Evolutionary conservation across 2,329 filamentous ascomycete genomes (phyloP).

Genomic region (Clarireedia homoeocarpa): DNA sequence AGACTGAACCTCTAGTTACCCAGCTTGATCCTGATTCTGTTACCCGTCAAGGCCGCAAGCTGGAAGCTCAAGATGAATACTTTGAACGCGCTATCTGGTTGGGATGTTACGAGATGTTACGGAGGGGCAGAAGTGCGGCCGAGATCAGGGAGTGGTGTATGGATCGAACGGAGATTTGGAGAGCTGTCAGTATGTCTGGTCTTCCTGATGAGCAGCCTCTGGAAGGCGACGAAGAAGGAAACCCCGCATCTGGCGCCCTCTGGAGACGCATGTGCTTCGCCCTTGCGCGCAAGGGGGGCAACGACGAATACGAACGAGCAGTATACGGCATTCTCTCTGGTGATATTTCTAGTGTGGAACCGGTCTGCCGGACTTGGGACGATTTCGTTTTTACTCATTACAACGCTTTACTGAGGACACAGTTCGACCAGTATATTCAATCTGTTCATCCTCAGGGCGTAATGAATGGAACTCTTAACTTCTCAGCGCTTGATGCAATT

Average conservation of each 20-base stretch:
- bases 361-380: slow-evolving; percentile 72
- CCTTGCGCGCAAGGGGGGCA: slow-evolving; percentile 59
- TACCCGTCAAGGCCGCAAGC: slow-evolving; percentile 65
- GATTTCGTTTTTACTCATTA: slow-evolving; percentile 83
- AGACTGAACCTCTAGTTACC: slow-evolving; percentile 62
- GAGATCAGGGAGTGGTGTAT: slow-evolving; percentile 80
- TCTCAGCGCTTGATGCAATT: slow-evolving; percentile 57
- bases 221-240: slow-evolving; percentile 37
- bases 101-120: slow-evolving; percentile 87
- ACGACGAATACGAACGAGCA: slow-evolving; percentile 74
- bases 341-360: slow-evolving; percentile 69
- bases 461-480: slow-evolving; percentile 46
- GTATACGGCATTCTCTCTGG: slow-evolving; percentile 89
- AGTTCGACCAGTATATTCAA: slow-evolving; percentile 67
- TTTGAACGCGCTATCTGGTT: slow-evolving; percentile 90
- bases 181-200: slow-evolving; percentile 73
- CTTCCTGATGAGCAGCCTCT: slow-evolving; percentile 48
- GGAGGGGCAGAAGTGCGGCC: slow-evolving; percentile 67
- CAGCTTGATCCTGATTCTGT: slow-evolving; percentile 88
- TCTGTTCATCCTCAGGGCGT: slow-evolving; percentile 45
- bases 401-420: slow-evolving; percentile 72
- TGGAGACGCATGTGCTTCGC: slow-evolving; percentile 75
- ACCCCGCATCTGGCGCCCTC: slow-evolving; percentile 45
- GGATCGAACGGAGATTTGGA: slow-evolving; percentile 81
- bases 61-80: slow-evolving; percentile 78